These are phyloP conservation scores for Phytophthora multivora DNA, from an alignment of 352 stramenopile species.

Conservation along the genomic window DNA sequence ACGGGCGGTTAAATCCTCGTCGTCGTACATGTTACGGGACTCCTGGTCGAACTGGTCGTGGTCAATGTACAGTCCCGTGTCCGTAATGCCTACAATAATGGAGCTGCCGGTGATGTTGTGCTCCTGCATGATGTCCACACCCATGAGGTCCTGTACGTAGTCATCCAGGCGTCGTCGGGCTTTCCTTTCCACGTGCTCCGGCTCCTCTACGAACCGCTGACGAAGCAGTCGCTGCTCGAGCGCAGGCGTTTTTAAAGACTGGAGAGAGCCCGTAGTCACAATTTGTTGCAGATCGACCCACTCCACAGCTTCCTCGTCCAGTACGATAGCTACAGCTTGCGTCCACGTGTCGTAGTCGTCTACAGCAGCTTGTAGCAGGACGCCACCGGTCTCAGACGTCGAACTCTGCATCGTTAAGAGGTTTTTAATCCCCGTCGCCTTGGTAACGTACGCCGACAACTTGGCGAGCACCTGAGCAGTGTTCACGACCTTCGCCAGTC, in stretches of 20 bases:
- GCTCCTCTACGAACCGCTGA: constrained; percentile 12
- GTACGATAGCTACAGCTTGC: constrained; percentile 45
- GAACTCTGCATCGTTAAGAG: constrained; percentile 33
- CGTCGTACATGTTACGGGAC: constrained; percentile 59
- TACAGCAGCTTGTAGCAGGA: constrained; percentile 45
- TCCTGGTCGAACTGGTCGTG: constrained; percentile 82
- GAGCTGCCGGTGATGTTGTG: constrained; percentile 69
- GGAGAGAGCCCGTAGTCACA: constrained; percentile 47
- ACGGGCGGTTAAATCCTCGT: constrained; percentile 52
- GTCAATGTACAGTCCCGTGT: constrained; percentile 78
- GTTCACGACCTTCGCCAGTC: constrained; percentile 47
- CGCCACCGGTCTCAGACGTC: constrained; percentile 30
- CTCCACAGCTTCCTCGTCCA: constrained; percentile 67
- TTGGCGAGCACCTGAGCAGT: constrained; percentile 28
- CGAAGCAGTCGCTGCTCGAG: constrained; percentile 52
- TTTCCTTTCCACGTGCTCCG: not conserved
- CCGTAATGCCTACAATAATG: constrained; percentile 75
- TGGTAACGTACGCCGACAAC: constrained; percentile 33
- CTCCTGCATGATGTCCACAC: constrained; percentile 53
- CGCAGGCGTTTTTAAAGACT: constrained; percentile 19
- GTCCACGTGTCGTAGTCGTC: constrained; percentile 71
- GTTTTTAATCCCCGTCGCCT: constrained; percentile 57
- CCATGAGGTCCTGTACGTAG: constrained; percentile 62
- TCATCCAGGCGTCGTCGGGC: constrained; percentile 48
- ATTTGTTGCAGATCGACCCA: constrained; percentile 69